A percentile compares a stretch with the other conserved stretches of the same genome.
Evolutionary conservation across 2,329 filamentous ascomycete species (phyloP).

Genomic region (Trematosphaeria pertusa): DNA sequence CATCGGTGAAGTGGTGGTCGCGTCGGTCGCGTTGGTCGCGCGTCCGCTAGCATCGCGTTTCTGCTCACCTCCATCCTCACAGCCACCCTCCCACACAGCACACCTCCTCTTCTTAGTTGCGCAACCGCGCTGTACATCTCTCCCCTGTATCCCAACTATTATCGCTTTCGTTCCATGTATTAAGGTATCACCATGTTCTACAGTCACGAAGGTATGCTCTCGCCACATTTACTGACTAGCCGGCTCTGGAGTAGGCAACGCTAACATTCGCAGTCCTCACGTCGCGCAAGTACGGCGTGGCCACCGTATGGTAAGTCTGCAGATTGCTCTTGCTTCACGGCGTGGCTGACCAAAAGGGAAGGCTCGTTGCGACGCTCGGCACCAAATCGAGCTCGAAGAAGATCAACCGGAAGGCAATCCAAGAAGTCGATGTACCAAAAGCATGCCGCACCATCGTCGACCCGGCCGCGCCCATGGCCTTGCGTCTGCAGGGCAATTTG

Average conservation of each 20-base stretch:
- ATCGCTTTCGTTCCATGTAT: constrained; percentile 19
- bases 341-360: constrained; percentile 51
- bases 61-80: too few species aligned
- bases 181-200: constrained; percentile 81
- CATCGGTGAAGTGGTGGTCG: too few species aligned
- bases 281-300: constrained; percentile 86
- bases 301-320: constrained; percentile 82
- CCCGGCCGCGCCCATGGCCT: constrained; percentile 84
- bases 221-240: constrained; percentile 5
- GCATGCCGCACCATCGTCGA: constrained; percentile 89
- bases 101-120: too few species aligned
- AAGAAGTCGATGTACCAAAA: constrained; percentile 83
- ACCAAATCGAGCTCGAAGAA: constrained; percentile 73
- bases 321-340: constrained; percentile 1
- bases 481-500: constrained; percentile 88
- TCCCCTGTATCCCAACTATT: too few species aligned
- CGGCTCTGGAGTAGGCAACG: too few species aligned
- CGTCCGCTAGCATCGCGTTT: too few species aligned
- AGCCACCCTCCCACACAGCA: too few species aligned
- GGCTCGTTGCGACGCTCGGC: constrained; percentile 91
- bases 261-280: constrained; percentile 69
- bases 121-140: too few species aligned
- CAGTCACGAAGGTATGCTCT: constrained; percentile 82
- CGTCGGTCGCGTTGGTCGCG: too few species aligned
- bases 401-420: constrained; percentile 84